phyloP scores from a whole-genome alignment of 169 alveolate genomes.

The Eimeria praecox region DNA sequence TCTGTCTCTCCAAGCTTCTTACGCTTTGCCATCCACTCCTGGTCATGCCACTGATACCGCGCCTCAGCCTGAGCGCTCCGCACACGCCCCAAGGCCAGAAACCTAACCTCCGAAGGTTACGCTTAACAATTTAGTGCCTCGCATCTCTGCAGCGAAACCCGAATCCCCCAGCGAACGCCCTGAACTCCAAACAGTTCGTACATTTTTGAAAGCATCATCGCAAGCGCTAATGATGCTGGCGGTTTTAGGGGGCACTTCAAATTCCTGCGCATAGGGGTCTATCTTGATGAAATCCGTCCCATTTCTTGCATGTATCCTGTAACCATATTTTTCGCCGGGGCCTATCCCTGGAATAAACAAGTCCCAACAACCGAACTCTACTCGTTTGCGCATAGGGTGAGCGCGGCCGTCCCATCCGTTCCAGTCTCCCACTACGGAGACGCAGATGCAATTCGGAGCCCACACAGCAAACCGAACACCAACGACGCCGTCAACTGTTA shows the following conservation, averaged over 20 bases:
- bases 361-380: constrained; percentile 89
- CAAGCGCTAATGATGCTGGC: constrained; percentile 87
- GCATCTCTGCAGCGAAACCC: background rate
- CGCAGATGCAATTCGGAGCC: constrained; percentile 87
- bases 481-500: constrained; percentile 84
- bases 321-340: constrained; percentile 87
- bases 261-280: constrained; percentile 90
- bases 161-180: background rate
- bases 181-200: constrained; percentile 1
- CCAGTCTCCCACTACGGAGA: constrained; percentile 90
- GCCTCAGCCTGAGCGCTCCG: constrained; percentile 82
- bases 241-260: constrained; percentile 86
- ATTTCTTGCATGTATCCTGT: constrained; percentile 84
- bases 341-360: constrained; percentile 85
- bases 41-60: constrained; percentile 87
- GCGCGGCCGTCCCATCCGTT: constrained; percentile 89
- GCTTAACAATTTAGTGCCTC: background rate
- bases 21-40: constrained; percentile 87
- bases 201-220: constrained; percentile 86
- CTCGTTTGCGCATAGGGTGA: constrained; percentile 87
- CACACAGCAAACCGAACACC: constrained; percentile 88
- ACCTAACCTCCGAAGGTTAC: background rate
- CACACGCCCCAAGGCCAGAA: background rate
- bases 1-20: constrained; percentile 82
- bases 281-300: constrained; percentile 85